phyloP scores from a whole-genome alignment of 208 protist species.

The Endotrypanum monterogeii region DNA sequence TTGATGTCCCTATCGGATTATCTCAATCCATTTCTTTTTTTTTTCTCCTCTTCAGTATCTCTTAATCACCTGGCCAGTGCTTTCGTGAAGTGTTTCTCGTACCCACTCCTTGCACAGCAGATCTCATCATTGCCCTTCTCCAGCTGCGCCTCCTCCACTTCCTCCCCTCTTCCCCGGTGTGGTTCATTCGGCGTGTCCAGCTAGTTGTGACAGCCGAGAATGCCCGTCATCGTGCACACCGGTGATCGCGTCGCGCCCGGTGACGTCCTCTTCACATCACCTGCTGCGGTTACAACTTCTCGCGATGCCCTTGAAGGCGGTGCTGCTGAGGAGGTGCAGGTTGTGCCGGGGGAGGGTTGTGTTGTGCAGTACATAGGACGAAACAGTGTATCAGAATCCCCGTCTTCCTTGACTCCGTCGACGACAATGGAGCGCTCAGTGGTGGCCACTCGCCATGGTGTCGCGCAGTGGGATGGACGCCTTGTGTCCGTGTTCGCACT shows the following conservation, averaged over 20 bases:
- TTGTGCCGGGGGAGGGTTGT: constrained; percentile 59
- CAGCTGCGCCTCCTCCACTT: neutral
- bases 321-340: constrained; percentile 14
- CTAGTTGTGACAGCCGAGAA: neutral
- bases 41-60: neutral
- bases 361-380: constrained; percentile 39
- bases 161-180: too few relatives aligned
- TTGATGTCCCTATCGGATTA: neutral
- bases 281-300: neutral
- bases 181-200: neutral
- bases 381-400: neutral
- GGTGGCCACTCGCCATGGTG: constrained; percentile 49
- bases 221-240: constrained; percentile 35
- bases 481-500: constrained; percentile 47
- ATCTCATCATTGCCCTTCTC: neutral
- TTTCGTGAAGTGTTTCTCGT: neutral
- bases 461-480: constrained; percentile 77
- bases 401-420: neutral
- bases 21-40: neutral
- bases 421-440: constrained; percentile 30
- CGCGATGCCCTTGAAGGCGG: neutral
- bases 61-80: neutral
- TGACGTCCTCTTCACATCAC: constrained; percentile 46
- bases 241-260: constrained; percentile 46
- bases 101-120: neutral